These are phyloP conservation scores for Punica granatum DNA, from an alignment of 345 rosid species.

Conservation along the genomic window DNA sequence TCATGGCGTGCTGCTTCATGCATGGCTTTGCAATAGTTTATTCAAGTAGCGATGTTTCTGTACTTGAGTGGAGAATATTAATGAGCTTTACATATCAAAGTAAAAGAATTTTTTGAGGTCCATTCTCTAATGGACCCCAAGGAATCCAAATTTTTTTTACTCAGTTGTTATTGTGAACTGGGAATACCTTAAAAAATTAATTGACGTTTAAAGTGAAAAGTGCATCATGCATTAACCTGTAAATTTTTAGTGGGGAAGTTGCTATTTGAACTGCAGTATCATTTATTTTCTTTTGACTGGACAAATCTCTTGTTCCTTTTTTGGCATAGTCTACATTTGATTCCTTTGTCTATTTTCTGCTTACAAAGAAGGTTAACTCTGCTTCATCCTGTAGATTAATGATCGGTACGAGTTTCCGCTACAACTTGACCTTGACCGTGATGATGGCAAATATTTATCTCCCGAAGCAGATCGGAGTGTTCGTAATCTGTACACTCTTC, in stretches of 20 bases:
- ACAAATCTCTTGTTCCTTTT: not conserved
- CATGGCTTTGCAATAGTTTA: too few species aligned
- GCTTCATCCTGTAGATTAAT: conserved; percentile 56
- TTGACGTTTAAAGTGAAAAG: not conserved
- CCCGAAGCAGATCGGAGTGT: conserved; percentile 90
- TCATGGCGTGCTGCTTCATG: not conserved
- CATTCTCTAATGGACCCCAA: not conserved
- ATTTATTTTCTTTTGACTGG: not conserved
- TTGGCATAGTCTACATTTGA: not conserved
- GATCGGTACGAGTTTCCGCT: conserved; percentile 95
- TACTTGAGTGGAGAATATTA: not conserved
- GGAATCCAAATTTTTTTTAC: not conserved
- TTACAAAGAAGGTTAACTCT: not conserved
- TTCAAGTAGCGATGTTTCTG: not conserved
- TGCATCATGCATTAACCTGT: not conserved
- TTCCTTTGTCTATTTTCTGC: not conserved
- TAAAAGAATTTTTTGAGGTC: not conserved
- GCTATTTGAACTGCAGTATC: not conserved
- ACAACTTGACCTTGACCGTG: conserved; percentile 94
- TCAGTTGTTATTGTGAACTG: not conserved
- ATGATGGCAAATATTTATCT: conserved; percentile 72
- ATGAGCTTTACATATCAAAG: not conserved
- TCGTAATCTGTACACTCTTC: conserved; percentile 87
- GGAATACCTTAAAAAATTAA: not conserved
- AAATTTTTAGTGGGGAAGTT: not conserved